Percentiles rank a stretch among this genome's conserved stretches.
Evolutionary conservation across 495 filamentous ascomycete species (phyloP).

Genomic region (Xylaria telfairii): DNA sequence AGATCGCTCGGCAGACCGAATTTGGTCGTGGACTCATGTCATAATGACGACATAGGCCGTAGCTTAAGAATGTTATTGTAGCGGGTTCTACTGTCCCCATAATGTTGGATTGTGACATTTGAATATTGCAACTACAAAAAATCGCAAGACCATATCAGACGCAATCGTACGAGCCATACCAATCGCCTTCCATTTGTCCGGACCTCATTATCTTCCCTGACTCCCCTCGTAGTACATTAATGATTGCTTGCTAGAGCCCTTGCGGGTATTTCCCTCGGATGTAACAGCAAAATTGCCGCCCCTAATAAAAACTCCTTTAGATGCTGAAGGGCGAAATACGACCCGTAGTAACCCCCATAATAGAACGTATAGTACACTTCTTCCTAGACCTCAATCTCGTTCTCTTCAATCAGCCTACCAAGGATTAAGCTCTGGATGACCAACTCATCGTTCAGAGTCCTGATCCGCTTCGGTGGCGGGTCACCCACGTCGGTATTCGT

Average conservation of each 20-base stretch:
- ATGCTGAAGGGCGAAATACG: constrained; percentile 24
- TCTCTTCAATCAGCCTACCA: constrained; percentile 74
- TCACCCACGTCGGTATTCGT: constrained; percentile 37
- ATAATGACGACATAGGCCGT: neutral
- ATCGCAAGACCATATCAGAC: neutral
- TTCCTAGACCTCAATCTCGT: constrained; percentile 47
- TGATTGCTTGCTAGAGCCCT: neutral
- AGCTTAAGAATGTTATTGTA: neutral
- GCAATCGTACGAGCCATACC: constrained; percentile 1
- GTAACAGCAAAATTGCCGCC: neutral
- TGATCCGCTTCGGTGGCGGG: constrained; percentile 55
- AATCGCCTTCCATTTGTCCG: neutral
- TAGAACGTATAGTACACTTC: neutral
- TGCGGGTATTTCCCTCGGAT: neutral
- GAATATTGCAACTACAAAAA: neutral
- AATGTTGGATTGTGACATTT: neutral
- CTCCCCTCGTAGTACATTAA: neutral
- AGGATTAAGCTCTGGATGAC: constrained; percentile 93
- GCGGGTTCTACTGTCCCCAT: neutral
- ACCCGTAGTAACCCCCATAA: constrained; percentile 12
- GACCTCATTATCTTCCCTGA: neutral
- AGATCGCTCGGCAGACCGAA: neutral
- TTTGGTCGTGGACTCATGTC: neutral
- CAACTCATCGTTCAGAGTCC: constrained; percentile 79
- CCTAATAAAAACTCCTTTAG: constrained; percentile 20